phyloP scores from a whole-genome alignment of 352 stramenopile species.

The Peronospora farinosa region DNA sequence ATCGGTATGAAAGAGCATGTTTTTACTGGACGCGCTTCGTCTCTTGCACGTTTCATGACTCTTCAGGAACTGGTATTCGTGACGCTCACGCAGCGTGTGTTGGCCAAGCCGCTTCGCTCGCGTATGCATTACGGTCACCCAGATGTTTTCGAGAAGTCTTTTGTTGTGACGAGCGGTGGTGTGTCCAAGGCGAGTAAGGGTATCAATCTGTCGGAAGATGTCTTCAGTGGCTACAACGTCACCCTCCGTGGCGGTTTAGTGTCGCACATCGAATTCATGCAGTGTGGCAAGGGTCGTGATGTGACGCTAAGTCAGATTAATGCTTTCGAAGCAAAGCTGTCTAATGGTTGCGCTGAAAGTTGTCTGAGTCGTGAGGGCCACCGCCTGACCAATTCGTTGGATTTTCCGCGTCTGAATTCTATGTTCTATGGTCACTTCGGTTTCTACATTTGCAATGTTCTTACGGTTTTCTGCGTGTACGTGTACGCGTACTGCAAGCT shows the following conservation, averaged over 20 bases:
- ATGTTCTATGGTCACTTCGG: conserved; percentile 87
- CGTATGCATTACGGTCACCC: conserved; percentile 87
- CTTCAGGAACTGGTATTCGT: conserved; percentile 85
- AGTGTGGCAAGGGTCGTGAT: conserved; percentile 84
- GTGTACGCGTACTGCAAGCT: conserved; percentile 82
- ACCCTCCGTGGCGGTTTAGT: conserved; percentile 74
- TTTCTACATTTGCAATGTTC: conserved; percentile 85
- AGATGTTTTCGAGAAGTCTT: conserved; percentile 85
- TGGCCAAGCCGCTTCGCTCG: conserved; percentile 66
- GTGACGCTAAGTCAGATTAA: conserved; percentile 87
- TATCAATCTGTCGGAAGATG: conserved; percentile 86
- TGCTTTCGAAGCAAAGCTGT: conserved; percentile 84
- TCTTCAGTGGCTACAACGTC: conserved; percentile 86
- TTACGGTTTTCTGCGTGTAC: conserved; percentile 85
- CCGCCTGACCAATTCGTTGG: conserved; percentile 64
- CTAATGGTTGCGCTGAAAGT: conserved; percentile 76
- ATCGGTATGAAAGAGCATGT: conserved; percentile 88
- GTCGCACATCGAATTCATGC: conserved; percentile 85
- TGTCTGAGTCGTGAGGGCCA: conserved; percentile 78
- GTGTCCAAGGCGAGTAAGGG: conserved; percentile 85
- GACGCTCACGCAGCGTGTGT: conserved; percentile 75
- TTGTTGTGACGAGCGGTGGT: conserved; percentile 76
- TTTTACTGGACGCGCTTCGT: conserved; percentile 83
- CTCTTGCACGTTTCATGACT: conserved; percentile 82
- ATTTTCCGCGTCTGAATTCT: conserved; percentile 84